These are phyloP conservation scores for Pythium rishiriense DNA, from an alignment of 352 stramenopile species.

Conservation along the genomic window DNA sequence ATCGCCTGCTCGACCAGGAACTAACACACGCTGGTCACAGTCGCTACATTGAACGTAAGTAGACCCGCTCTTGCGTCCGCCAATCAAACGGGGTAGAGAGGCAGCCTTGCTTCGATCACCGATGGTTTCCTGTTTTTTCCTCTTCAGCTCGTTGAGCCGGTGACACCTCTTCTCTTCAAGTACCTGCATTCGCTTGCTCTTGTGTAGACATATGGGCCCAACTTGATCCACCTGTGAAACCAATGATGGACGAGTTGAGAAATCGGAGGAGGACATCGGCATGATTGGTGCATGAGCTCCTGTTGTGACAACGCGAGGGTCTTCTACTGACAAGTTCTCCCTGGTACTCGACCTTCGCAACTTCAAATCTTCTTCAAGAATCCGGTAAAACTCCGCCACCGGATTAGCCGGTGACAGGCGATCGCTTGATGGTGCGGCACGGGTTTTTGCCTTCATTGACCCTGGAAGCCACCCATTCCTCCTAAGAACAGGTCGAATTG, in stretches of 20 bases:
- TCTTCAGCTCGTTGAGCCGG: conserved; percentile 42
- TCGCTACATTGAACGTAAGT: conserved; percentile 57
- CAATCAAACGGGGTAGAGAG: conserved; percentile 64
- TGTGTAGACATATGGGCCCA: conserved; percentile 42
- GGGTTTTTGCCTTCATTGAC: conserved; percentile 12
- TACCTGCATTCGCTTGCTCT: conserved; percentile 49
- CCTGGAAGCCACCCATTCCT: conserved; percentile 27
- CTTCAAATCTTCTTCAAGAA: conserved; percentile 29
- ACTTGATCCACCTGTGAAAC: too few relatives aligned
- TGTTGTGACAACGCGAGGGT: not conserved
- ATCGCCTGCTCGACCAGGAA: conserved; percentile 33
- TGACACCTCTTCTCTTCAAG: conserved; percentile 63
- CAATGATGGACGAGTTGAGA: not conserved
- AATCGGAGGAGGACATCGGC: not conserved
- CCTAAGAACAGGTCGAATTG: conserved; percentile 35
- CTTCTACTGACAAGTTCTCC: not conserved
- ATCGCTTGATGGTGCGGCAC: not conserved
- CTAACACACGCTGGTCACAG: conserved; percentile 40
- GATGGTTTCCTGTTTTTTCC: conserved; percentile 58
- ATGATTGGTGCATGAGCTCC: not conserved
- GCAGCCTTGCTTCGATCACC: conserved; percentile 55
- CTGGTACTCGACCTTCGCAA: not conserved
- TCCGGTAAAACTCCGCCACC: conserved; percentile 43
- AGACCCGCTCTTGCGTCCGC: conserved; percentile 68
- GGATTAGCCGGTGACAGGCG: conserved; percentile 10